Evolutionary conservation across 2,329 filamentous ascomycete species (phyloP), one percentile per base, ranked within the genome.

Genomic region (Periconia digitata): DNA sequence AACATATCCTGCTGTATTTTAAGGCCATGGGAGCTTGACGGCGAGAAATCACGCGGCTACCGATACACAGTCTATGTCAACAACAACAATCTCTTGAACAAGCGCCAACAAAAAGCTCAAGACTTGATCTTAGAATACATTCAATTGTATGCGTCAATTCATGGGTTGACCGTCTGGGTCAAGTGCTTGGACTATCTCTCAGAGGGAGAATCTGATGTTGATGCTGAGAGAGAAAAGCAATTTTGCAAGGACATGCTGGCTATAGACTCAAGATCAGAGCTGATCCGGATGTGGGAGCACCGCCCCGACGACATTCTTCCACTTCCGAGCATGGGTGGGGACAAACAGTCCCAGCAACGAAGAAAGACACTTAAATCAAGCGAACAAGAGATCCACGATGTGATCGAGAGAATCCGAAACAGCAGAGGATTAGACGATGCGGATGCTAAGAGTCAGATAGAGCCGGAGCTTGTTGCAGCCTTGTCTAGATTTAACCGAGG

Each of bases 151-250:
- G 43, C 43, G 43, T 34, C n/a, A 39, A 46, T 46, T 35, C 43
- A 46, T 35, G 20, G 43, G 22, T 18, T 46, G 22, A 44, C 42
- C 34, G 42, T 44, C 42, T 44, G 34, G 47, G 43, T 46, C 32
- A 46, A 46, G 43, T 46, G 43, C 43, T 46, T 46, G 43, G 43
- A 40, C 22, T 46, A 46, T 46, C 43, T 46, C 35, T 46, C 36
- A 32, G 43, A 27, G 22, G 43, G 40, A 22, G 43, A 40, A 27
- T 46, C 43, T 36, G 43, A 46, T 46, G 43, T 35, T 46, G 43
- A 40, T 40, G 43, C 43, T 36, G 40, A 43, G 43, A 40, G 36
- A 46, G 37, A 46, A 46, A 46, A 40, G 16, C 35, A 40, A n/a
- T 43, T 39, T 27, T 46, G 35, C 35, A 46, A 46, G 43, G 43